Evolutionary conservation across 1,284 basidiomycete genomes (phyloP), one percentile per base, ranked within the genome.

Genomic region (Cutaneotrichosporon arboriforme): DNA sequence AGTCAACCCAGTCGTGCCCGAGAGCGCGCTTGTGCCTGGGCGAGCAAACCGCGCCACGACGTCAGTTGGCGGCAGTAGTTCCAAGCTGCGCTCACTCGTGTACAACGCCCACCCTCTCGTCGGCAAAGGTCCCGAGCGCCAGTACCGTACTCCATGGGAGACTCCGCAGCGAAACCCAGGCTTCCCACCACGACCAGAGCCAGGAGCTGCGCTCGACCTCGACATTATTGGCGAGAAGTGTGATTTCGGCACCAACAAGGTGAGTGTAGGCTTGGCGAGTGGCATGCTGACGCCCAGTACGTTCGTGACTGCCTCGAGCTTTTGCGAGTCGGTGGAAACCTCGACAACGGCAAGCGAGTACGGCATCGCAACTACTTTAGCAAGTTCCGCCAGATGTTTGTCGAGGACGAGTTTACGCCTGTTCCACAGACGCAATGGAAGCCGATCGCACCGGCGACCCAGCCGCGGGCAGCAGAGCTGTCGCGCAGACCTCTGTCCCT

Each of bases 211-310:
- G 15, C 80, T 88, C 12, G 92, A 97, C 72, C 73, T 97, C 60
- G 92, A 97, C 72, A 76, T 86, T 21, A 78, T 94, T 1, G 84
- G 91, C 83, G 84, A 90, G 36, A 81, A 90, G 61, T 97, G 92
- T 69, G 88, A 93, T 74, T 92, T 90, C 67, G 82, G 82, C 15
- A 79, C 82, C 51, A 80, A 83, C 66, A 88, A 90, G 80, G 90
- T 88, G 62, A 59, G 38, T 22, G 26, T 15, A 4, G 31, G 14
- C 1, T 38, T 17, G 12, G 22, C 34, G 9, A 9, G 33, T n/a
- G n/a, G n/a, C 17, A 9, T 10, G 39, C 56, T 57, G 49, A 55
- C 34, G 9, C 9, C 8, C 65, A 86, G 81, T 87, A 86, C 68
- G 85, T 88, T 14, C 81, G 86, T 46, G 86, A 88, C 65, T 88